Conservation (phyloP, 305 asterid species). For the Ilex paraguariensis region DNA sequence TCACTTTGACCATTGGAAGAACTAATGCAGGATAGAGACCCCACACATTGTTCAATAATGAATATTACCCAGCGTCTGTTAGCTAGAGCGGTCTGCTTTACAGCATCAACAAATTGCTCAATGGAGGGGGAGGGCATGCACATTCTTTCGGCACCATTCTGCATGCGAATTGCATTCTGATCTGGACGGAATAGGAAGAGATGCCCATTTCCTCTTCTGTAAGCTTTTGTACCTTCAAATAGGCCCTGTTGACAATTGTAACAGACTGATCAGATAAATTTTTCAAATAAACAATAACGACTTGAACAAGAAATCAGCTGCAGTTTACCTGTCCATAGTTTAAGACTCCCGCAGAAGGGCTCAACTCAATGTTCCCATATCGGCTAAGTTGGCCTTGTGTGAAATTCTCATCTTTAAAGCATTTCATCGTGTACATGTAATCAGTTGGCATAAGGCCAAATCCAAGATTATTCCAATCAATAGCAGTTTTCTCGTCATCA, state of each 20-base stretch:
- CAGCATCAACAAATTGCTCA: conserved; percentile 59
- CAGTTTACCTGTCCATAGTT: conserved; percentile 76
- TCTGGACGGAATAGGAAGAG: conserved; percentile 69
- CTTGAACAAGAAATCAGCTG: background rate
- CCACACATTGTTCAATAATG: too few species aligned
- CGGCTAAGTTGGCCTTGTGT: conserved; percentile 41
- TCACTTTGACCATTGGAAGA: too few species aligned
- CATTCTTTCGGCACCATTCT: conserved; percentile 72
- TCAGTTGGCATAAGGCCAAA: conserved; percentile 51
- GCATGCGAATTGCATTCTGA: conserved; percentile 73
- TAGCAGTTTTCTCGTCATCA: conserved; percentile 29
- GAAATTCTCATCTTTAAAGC: conserved; percentile 37
- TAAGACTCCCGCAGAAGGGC: conserved; percentile 75
- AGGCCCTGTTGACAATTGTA: conserved; percentile 42
- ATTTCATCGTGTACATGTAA: conserved; percentile 64
- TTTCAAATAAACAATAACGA: too few species aligned
- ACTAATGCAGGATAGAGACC: too few species aligned
- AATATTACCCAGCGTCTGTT: conserved; percentile 70
- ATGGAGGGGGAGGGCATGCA: conserved; percentile 72
- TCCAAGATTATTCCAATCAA: conserved; percentile 76
- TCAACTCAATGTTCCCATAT: conserved; percentile 59
- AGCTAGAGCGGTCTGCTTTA: conserved; percentile 62
- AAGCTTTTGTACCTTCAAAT: conserved; percentile 79
- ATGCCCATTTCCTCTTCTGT: conserved; percentile 55
- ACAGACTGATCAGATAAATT: background rate